Conservation (phyloP, 1,284 basidiomycete species). For the Inonotus obliquus region DNA sequence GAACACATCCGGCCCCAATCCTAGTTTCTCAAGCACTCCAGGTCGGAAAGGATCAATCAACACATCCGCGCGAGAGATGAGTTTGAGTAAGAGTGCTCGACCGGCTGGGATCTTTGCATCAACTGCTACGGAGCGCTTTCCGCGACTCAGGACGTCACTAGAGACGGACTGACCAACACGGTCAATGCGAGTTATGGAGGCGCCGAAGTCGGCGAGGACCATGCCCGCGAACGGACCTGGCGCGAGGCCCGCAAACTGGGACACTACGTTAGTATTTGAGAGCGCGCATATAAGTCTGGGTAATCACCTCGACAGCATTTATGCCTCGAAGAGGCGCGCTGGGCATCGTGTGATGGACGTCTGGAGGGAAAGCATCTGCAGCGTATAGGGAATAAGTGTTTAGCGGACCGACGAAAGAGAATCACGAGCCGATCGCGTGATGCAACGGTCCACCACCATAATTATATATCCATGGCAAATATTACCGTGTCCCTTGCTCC, state of each 20-base stretch:
- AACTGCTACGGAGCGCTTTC: constrained; percentile 70
- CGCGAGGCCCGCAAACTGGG: constrained; percentile 79
- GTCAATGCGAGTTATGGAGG: constrained; percentile 75
- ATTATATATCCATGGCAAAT: not conserved
- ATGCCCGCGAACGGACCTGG: constrained; percentile 81
- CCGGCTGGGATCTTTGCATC: constrained; percentile 62
- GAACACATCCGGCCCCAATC: constrained; percentile 73
- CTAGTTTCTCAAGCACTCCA: constrained; percentile 75
- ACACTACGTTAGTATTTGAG: not conserved
- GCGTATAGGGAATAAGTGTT: too few species aligned
- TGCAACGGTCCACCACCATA: not conserved
- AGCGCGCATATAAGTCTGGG: not conserved
- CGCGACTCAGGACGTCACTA: constrained; percentile 57
- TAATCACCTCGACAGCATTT: constrained; percentile 10
- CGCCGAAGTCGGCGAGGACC: constrained; percentile 77
- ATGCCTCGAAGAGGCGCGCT: constrained; percentile 6
- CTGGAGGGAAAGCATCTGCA: not conserved
- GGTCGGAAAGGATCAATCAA: constrained; percentile 83
- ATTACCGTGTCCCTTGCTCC: not conserved
- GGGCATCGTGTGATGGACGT: not conserved
- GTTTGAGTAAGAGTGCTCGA: constrained; percentile 47
- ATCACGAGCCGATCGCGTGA: not conserved
- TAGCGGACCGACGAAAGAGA: too few species aligned
- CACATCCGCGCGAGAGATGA: constrained; percentile 69
- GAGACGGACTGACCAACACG: constrained; percentile 38